Evolutionary conservation across 2,329 filamentous ascomycete species (phyloP), one percentile per base, ranked within the genome.

Genomic region (Cercospora brassicicola): DNA sequence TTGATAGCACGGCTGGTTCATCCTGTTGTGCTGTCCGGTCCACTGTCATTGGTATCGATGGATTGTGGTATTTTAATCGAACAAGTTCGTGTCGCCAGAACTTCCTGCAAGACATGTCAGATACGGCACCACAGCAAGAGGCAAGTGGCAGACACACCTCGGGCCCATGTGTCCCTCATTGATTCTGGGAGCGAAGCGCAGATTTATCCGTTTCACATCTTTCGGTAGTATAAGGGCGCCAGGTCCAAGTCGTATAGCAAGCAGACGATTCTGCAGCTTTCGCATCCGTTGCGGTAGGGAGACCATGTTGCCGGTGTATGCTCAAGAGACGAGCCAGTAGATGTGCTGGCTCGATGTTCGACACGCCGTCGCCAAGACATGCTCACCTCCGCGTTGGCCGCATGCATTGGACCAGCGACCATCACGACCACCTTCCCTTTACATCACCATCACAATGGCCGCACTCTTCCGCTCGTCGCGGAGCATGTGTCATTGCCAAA

Each of bases 41-140:
- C 75, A 97, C 88, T 67, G 91, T 89, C 86, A 98, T 96, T 53
- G 90, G 88, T 56, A 97, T 80, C 11, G 88, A 82, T 0, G 95
- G 95, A 79, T 99, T 99, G 85, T 96, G 91, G 83, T 90, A 99
- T 85, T 99, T 97, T 73, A 99, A 85, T 66, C 92, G 88, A 23
- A 92, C 92, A 59, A 98, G 89, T 78, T 89, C 90, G 69, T 89
- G 84, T 71, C 87, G 88, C 92, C 93, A 97, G 86, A 99, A 97
- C 83, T 92, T 92, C 76, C 94, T 96, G 72, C 51, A 9, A 9
- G 28, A 13, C 4, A 11, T 33, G 28, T 68, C 51, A 65, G 51
- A 59, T 59, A 59, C 18, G 28, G 23, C 36, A 68, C 78, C 76
- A 61, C 79, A 77, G 63, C 77, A 59, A 72, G 59, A 63, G 67